These are phyloP conservation scores for Penicillium daleae DNA, from an alignment of 495 filamentous ascomycete genomes.

Conservation along the genomic window DNA sequence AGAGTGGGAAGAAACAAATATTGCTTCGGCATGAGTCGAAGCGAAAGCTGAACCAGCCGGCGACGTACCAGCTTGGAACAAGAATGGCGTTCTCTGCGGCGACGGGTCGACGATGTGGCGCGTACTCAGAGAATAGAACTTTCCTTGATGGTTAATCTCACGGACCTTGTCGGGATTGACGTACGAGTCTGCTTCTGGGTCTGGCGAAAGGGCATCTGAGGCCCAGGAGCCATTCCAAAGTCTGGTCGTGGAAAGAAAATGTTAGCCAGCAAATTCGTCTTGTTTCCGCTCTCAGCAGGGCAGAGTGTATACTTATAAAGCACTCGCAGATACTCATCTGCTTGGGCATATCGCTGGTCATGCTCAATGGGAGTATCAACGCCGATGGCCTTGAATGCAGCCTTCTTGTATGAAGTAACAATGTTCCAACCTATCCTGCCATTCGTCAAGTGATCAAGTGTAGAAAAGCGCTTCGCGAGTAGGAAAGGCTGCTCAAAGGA, in stretches of 20 bases:
- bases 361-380: slow-evolving; percentile 60
- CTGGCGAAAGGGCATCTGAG: slow-evolving; percentile 52
- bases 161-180: slow-evolving; percentile 58
- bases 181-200: slow-evolving; percentile 55
- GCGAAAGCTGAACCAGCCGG: slow-evolving; percentile 61
- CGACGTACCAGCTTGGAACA: slow-evolving; percentile 68
- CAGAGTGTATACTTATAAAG: slow-evolving; percentile 48
- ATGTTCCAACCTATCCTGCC: slow-evolving; percentile 69
- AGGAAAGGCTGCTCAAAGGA: slow-evolving; percentile 62
- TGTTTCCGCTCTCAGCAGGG: neutral
- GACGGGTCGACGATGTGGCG: slow-evolving; percentile 62
- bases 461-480: slow-evolving; percentile 62
- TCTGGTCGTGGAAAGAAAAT: slow-evolving; percentile 23
- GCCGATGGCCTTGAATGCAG: slow-evolving; percentile 61
- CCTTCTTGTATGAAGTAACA: slow-evolving; percentile 63
- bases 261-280: neutral
- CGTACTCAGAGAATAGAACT: slow-evolving; percentile 57
- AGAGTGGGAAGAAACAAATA: slow-evolving; percentile 63
- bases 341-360: slow-evolving; percentile 62
- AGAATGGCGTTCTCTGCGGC: slow-evolving; percentile 64
- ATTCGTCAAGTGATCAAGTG: slow-evolving; percentile 64
- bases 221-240: slow-evolving; percentile 68
- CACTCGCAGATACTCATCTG: slow-evolving; percentile 63
- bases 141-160: slow-evolving; percentile 61
- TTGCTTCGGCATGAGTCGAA: slow-evolving; percentile 63